Conservation (phyloP, 495 filamentous ascomycete genomes). For the Margaritispora aquatica region DNA sequence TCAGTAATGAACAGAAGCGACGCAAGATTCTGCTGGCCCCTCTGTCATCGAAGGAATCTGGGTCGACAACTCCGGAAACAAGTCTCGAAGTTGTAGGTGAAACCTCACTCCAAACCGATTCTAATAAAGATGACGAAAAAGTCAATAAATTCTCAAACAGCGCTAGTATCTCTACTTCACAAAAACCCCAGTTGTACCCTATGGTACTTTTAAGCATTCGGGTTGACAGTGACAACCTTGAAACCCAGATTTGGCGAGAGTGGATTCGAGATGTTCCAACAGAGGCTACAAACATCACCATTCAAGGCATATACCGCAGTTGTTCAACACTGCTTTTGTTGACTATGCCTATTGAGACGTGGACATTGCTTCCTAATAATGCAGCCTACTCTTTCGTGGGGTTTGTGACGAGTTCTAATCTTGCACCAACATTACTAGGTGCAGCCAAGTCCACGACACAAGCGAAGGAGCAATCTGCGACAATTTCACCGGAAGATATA, state of each 20-base stretch:
- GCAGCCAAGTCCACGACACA: no score
- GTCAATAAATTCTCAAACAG: background rate
- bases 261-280: background rate
- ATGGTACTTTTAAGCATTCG: conserved; percentile 1
- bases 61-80: background rate
- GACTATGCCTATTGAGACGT: background rate
- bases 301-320: conserved; percentile 2
- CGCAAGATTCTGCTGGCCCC: conserved; percentile 8
- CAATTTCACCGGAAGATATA: no score
- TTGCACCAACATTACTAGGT: background rate
- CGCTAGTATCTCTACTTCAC: no score
- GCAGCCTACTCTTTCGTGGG: conserved; percentile 5
- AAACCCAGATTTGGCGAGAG: background rate
- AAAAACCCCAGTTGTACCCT: background rate
- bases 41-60: background rate
- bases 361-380: conserved; percentile 2
- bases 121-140: background rate
- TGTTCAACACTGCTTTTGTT: conserved; percentile 1
- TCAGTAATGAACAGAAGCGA: background rate
- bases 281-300: background rate
- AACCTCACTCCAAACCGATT: background rate
- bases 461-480: no score
- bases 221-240: background rate
- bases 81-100: background rate
- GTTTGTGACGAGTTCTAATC: conserved; percentile 6